phyloP scores from a whole-genome alignment of 148 eudicot genomes.

The Selenicereus undatus region DNA sequence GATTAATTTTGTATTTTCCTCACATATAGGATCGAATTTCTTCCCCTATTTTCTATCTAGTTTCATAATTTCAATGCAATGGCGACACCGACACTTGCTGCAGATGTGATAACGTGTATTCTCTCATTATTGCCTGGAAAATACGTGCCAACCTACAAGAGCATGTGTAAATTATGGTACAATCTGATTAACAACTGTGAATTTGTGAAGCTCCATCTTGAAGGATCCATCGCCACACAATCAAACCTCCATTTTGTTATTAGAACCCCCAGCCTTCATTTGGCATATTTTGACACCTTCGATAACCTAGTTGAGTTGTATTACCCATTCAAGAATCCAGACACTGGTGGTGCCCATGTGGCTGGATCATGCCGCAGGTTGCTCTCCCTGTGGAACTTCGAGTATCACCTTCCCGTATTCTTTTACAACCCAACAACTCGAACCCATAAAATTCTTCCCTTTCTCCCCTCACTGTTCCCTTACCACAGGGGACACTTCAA shows the following conservation, averaged over 20 bases:
- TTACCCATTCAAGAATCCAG: slow-evolving; percentile 16
- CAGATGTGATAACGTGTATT: slow-evolving; percentile 14
- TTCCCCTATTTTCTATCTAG: no score
- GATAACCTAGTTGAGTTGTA: slow-evolving; percentile 18
- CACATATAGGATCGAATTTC: no score
- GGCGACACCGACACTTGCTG: slow-evolving; percentile 2
- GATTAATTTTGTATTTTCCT: no score
- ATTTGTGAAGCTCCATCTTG: slow-evolving; percentile 18
- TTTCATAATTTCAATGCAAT: background rate
- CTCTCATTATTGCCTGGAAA: slow-evolving; percentile 17
- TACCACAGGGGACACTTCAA: background rate
- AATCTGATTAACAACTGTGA: background rate
- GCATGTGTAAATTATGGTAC: slow-evolving; percentile 25
- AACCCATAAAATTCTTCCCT: background rate
- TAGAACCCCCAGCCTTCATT: slow-evolving; percentile 4
- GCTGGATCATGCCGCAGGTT: background rate
- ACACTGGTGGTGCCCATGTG: background rate
- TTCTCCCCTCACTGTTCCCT: background rate
- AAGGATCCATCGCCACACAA: slow-evolving; percentile 3
- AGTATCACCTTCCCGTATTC: background rate
- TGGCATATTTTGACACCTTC: slow-evolving; percentile 24
- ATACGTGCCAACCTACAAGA: background rate
- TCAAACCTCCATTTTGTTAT: slow-evolving; percentile 20
- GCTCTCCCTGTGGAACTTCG: background rate
- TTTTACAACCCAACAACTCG: background rate